Conservation (phyloP, 140 eudicot genomes). For the Flaveria floridana region DNA sequence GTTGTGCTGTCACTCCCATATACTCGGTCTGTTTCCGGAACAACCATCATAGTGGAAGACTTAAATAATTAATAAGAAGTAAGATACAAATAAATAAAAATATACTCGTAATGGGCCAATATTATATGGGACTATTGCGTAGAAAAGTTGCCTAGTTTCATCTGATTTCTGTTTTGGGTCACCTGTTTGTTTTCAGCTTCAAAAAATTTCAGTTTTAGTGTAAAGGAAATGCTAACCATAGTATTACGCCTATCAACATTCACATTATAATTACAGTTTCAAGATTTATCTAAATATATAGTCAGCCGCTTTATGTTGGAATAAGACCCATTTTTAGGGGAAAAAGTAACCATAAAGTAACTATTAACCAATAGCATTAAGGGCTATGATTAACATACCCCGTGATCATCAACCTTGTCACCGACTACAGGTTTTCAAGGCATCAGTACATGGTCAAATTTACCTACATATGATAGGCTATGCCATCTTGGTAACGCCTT, state of each 20-base stretch:
- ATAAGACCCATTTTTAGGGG: not conserved
- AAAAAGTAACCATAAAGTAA: not conserved
- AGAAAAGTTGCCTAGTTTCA: slow-evolving; percentile 1
- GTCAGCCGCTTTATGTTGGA: not conserved
- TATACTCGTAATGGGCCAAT: not conserved
- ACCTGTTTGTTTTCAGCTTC: not conserved
- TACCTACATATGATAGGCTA: not conserved
- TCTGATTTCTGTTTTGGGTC: not conserved
- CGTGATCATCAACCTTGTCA: not conserved
- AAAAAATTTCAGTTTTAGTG: not conserved
- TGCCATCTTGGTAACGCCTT: not conserved
- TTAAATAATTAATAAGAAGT: not conserved
- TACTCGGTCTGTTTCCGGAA: slow-evolving; percentile 58
- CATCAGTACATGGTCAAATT: not conserved
- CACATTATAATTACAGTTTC: not conserved
- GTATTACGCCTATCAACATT: not conserved
- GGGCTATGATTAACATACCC: not conserved
- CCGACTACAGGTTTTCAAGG: not conserved
- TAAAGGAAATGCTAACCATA: not conserved
- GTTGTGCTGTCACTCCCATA: slow-evolving; percentile 61
- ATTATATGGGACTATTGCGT: not conserved
- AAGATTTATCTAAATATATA: not conserved
- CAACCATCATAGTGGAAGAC: not conserved
- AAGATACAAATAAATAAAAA: not conserved
- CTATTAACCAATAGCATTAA: not conserved